Evolutionary conservation across 73 alveolate species (phyloP), one percentile per base, ranked within the genome.

Genomic region (Stentor coeruleus): DNA sequence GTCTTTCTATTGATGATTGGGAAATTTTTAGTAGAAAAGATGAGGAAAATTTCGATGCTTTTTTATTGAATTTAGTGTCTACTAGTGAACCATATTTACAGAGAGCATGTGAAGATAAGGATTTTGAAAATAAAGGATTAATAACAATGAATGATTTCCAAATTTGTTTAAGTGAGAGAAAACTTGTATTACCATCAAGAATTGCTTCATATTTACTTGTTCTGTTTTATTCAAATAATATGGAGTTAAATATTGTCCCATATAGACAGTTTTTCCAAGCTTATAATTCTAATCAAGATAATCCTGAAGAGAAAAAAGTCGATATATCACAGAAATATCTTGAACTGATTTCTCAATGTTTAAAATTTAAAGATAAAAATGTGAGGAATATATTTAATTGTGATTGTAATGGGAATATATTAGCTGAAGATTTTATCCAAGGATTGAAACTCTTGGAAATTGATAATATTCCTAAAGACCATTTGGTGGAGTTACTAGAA

Each of bases 161-260:
- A 26, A 26, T 11, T 26, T 37, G 40, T 2, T 40, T 66, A 1
- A 33, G 33, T 14, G 36, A 20, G 42, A 20, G 11, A 0, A 26
- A 31, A 1, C 26, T 31, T 33, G 39, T 11, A 40, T 28, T 66
- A 20, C 36, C 79, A 66, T 28, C 20, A 26, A 26, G 37, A 20
- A 1, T 66, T 66, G 11, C 14, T 20, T 14, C n/a, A 14, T 66
- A 66, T 33, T 11, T 66, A 40, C 42, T 20, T 1, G 40, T 66
- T 1, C 79, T 66, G 3, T 66, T 66, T 66, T 66, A 66, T 66
- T 66, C 79, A 1, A 37, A 66, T 33, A 66, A 66, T 33, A 66
- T 20, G n/a, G 79, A 66, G 33, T 33, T 66, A 66, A 31, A 66
- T 40, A 11, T 2, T 28, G 79, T 66, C 2, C 79, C 79, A 1